Conservation (phyloP, 2,329 filamentous ascomycete species). For the Trichoderma lentiforme region DNA sequence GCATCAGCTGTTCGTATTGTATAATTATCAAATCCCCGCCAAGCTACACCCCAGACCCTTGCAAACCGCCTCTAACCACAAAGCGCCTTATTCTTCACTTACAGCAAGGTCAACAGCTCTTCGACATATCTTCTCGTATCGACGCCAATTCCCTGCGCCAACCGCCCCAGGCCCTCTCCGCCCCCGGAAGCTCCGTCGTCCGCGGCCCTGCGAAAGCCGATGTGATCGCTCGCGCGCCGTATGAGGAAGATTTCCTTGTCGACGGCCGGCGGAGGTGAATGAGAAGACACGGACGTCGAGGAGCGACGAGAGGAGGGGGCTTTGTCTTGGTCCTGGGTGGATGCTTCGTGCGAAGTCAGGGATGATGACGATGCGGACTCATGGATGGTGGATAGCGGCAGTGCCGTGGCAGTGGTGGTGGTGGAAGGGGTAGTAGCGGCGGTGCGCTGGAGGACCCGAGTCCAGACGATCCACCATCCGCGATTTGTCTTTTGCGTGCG, state of each 20-base stretch:
- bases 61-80: not conserved
- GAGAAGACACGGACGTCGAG: not conserved
- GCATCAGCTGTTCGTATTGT: not conserved
- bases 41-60: not conserved
- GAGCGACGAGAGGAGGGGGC: not conserved
- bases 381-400: constrained; percentile 28
- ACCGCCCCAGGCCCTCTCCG: constrained; percentile 54
- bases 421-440: constrained; percentile 20
- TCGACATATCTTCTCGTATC: constrained; percentile 75
- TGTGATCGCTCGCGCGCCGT: constrained; percentile 57
- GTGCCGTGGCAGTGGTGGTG: constrained; percentile 10
- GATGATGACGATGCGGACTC: constrained; percentile 21
- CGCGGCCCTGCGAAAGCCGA: constrained; percentile 36
- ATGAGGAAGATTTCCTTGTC: constrained; percentile 61
- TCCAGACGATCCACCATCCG: constrained; percentile 71
- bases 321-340: not conserved
- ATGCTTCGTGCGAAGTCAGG: constrained; percentile 16
- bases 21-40: not conserved
- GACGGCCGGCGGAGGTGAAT: constrained; percentile 22
- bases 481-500: constrained; percentile 63
- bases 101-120: constrained; percentile 60
- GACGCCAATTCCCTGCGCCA: constrained; percentile 71
- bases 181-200: constrained; percentile 42
- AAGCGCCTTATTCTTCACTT: not conserved
- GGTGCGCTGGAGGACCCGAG: constrained; percentile 46